Evolutionary conservation across 106 monocot genomes (phyloP).

Genomic region (Alisma plantagoaquatica): DNA sequence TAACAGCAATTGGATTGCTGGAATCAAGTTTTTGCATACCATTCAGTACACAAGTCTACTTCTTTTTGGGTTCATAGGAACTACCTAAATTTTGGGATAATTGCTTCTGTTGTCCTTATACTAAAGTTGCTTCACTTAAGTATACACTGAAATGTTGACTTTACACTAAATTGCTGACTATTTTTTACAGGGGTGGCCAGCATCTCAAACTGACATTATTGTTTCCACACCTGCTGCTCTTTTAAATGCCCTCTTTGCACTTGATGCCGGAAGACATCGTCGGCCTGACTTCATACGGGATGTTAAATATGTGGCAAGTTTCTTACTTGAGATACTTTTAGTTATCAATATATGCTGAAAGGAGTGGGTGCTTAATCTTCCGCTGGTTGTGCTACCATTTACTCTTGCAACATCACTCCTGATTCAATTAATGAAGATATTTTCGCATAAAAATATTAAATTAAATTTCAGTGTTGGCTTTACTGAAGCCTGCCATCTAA

Average conservation of each 20-base stretch:
- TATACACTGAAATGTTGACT: neutral
- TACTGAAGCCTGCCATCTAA: too few relatives aligned
- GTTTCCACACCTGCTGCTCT: conserved; percentile 97
- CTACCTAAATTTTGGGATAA: neutral
- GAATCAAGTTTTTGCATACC: neutral
- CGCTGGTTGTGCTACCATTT: too few relatives aligned
- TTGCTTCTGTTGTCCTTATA: too few relatives aligned
- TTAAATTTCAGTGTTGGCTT: too few relatives aligned
- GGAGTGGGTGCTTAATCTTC: too few relatives aligned
- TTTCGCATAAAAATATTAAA: too few relatives aligned
- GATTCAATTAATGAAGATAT: too few relatives aligned
- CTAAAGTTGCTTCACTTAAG: neutral
- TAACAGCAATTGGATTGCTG: neutral
- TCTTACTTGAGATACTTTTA: conserved; percentile 2
- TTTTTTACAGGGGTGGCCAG: conserved; percentile 79
- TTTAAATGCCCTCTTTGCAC: conserved; percentile 73
- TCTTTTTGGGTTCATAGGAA: neutral
- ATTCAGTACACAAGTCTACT: neutral
- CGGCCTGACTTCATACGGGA: conserved; percentile 49
- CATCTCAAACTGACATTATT: conserved; percentile 55
- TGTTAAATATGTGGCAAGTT: conserved; percentile 77
- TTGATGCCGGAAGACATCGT: conserved; percentile 54
- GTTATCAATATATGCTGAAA: too few relatives aligned
- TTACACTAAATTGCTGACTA: neutral
- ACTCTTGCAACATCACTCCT: too few relatives aligned